Base-by-base conservation (phyloP, 2,329 filamentous ascomycete genomes). In the Pseudopyricularia javanii region DNA sequence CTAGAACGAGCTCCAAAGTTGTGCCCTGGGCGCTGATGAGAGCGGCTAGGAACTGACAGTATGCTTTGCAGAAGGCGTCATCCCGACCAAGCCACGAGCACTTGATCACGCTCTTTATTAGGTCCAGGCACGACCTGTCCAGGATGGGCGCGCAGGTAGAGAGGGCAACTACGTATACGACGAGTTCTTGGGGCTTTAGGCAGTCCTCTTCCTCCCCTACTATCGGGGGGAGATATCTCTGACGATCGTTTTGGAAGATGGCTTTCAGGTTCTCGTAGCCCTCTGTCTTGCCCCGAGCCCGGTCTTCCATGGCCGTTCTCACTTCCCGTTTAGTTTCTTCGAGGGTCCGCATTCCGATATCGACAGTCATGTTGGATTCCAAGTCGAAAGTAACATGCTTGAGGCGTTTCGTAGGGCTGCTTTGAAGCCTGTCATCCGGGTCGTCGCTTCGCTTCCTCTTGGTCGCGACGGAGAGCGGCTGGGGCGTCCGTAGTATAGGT, bases 11-110 rank as follows among this genome's bases (percentile, higher is more conserved):
- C 22, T 76, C 77, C 33, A 94, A 78, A 17, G 48, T 33, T 28
- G 53, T 45, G n/a, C 87, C 85, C 62, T 96, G 88, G 0, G 90
- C 86, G 55, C 88, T 94, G 51, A 90, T 82, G 47, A 98, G 71
- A 35, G 83, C 81, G 17, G 80, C 79, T 24, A 88, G 69, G 59
- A 88, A 85, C 60, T 82, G 76, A 53, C 78, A 74, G 63, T 87
- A 90, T 51, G 80, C 78, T 59, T 79, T 79, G 54, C 82, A 74
- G 62, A 88, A 88, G 34, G 74, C 71, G 28, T 80, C 76, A 56
- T 85, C 80, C 54, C 81, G 75, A 9, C 79, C 82, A 34, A 84
- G 69, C 83, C 83, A 86, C 33, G 78, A 75, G 62, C 77, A 82
- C 52, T 72, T 69, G n/a, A 86, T 67, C 8, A 85, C 70, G 50